Base-by-base conservation (phyloP, 345 rosid species). In the Syzygium oleosum region DNA sequence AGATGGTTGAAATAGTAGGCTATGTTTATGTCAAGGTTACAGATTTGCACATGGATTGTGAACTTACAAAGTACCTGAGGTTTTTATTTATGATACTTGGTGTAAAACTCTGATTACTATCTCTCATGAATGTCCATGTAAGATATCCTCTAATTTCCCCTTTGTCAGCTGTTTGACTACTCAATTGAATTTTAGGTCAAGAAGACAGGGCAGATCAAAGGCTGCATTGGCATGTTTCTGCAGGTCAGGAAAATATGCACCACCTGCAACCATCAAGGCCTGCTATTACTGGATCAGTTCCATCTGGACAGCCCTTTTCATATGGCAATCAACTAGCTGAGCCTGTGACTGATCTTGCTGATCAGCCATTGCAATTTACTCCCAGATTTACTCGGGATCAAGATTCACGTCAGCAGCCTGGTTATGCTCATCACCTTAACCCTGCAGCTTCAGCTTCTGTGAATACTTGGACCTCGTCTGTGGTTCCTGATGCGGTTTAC, bases 311-410 rank as follows among this genome's bases (percentile, higher is more conserved):
- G 87, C 91, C 93, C 41, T 91, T 93, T 88, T 89, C 92, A 68
- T 95, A 92, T 91, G 93, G 96, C 83, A 93, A 91, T 92, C 99
- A 92, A 84, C 87, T 92, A 38, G 87, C 91, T 84, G 94, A 92
- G 91, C 91, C 92, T 68, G 79, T 91, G 49, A 85, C 85, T 51
- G 94, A 90, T 90, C 96, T 88, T 90, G 91, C 94, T 84, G 94
- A 95, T 86, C 96, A 92, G 88, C 98, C 97, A 88, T 90, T 94
- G 92, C 92, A 95, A 84, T 96, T 96, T 93, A 88, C 94, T 46
- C 88, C 95, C 85, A 87, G 95, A 90, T 93, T 93, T 90, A 92
- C 73, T 86, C 90, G 88, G 87, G 94, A 93, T 65, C 92, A 89
- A 87, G 93, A 92, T 85, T 87, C 90, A 84, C 92, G 90, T 46